Percentiles rank a stretch among this genome's conserved stretches.
Evolutionary conservation across 2,329 filamentous ascomycete genomes (phyloP).

Genomic region (Fusarium pininemorale): DNA sequence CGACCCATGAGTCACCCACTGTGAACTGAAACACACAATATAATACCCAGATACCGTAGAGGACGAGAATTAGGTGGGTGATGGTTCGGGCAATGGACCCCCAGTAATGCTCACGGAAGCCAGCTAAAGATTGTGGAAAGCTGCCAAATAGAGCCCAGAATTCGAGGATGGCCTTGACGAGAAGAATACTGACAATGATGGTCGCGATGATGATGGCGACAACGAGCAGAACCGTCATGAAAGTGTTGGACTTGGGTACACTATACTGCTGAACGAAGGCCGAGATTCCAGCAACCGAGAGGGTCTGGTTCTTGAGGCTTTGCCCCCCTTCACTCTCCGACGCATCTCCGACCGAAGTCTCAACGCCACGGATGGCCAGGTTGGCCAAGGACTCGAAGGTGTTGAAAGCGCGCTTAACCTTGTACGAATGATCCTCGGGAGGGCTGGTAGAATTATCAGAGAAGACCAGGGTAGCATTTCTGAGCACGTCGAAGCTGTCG

Average conservation of each 20-base stretch:
- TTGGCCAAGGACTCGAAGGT: conserved; percentile 59
- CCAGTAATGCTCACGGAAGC: conserved; percentile 98
- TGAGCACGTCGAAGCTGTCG: conserved; percentile 79
- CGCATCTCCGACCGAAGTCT: conserved; percentile 55
- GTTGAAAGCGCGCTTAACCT: conserved; percentile 64
- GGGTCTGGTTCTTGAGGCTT: conserved; percentile 48
- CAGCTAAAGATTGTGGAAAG: conserved; percentile 80
- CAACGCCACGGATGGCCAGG: conserved; percentile 63
- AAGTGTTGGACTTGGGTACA: conserved; percentile 89
- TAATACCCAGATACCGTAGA: conserved; percentile 94
- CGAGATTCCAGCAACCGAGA: conserved; percentile 77
- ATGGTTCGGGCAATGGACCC: conserved; percentile 88
- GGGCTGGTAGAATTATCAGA: conserved; percentile 65
- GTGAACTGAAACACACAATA: conserved; percentile 98
- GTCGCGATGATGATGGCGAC: conserved; percentile 87
- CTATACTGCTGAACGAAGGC: conserved; percentile 84
- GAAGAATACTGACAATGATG: conserved; percentile 85
- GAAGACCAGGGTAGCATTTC: conserved; percentile 79
- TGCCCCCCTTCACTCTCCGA: conserved; percentile 39
- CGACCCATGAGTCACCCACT: conserved; percentile 92
- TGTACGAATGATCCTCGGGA: conserved; percentile 50
- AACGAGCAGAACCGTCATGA: conserved; percentile 92
- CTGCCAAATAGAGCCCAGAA: conserved; percentile 88
- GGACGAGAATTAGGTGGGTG: conserved; percentile 86
- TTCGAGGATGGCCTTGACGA: conserved; percentile 92